A percentile compares a stretch with the other conserved stretches of the same genome.
These are phyloP conservation scores for Cyclocybe cylindracea DNA, from an alignment of 768 basidiomycete species.

Conservation along the genomic window DNA sequence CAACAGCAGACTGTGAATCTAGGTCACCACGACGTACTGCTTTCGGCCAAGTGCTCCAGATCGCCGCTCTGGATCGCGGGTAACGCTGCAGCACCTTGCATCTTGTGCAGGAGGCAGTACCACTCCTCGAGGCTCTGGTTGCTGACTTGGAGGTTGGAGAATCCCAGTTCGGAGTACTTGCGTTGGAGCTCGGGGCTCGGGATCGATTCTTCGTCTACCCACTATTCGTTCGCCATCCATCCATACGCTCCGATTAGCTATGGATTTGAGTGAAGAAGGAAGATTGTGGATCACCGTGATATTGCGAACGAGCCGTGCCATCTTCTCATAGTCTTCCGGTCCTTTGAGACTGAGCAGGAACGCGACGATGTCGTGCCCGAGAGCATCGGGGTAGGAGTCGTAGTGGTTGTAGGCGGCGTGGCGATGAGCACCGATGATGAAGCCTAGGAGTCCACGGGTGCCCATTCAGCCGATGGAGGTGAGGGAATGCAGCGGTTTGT, in stretches of 20 bases:
- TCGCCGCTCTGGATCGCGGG: not conserved
- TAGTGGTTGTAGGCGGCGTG: not conserved
- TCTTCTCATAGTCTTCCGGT: not conserved
- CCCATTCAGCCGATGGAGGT: not conserved
- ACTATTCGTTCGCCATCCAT: not conserved
- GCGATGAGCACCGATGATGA: conserved; percentile 4
- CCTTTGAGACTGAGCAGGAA: not conserved
- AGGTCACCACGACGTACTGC: not conserved
- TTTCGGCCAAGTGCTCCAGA: conserved; percentile 1
- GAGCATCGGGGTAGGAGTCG: conserved; percentile 1
- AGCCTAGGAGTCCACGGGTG: conserved; percentile 1
- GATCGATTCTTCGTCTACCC: not conserved
- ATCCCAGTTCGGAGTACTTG: not conserved
- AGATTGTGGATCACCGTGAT: not conserved
- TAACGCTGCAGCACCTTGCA: conserved; percentile 1
- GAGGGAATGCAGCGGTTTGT: too few relatives aligned
- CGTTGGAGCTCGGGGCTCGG: not conserved
- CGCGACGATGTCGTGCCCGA: not conserved
- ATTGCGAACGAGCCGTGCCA: not conserved
- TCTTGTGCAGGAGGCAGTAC: conserved; percentile 3
- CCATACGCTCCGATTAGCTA: too few relatives aligned
- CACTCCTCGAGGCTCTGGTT: not conserved
- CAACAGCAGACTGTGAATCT: too few relatives aligned
- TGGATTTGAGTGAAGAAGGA: too few relatives aligned
- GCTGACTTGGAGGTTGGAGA: not conserved